These are phyloP conservation scores for Solanum chmielewskii DNA, from an alignment of 257 asterid species.

Conservation along the genomic window DNA sequence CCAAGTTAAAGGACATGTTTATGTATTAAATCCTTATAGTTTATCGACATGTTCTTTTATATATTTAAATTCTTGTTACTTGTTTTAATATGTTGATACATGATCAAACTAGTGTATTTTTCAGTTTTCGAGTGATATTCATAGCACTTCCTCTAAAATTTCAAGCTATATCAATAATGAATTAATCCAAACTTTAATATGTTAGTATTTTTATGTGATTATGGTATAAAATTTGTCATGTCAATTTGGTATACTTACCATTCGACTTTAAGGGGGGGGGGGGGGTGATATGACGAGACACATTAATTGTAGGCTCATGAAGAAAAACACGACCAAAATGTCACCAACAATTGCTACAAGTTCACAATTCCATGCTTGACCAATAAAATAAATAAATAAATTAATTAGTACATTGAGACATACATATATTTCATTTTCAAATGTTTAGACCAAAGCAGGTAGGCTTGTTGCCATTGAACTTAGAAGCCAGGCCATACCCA, in stretches of 20 bases:
- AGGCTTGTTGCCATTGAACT: background rate
- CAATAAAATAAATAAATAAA: background rate
- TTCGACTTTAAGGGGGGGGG: background rate
- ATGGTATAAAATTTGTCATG: background rate
- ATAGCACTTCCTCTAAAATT: background rate
- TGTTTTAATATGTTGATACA: background rate
- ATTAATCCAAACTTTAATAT: background rate
- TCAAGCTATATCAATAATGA: background rate
- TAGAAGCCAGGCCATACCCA: background rate
- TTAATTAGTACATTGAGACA: background rate
- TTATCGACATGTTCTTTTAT: background rate
- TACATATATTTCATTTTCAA: background rate
- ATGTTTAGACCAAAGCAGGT: background rate
- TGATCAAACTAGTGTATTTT: background rate
- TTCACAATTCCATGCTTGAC: background rate
- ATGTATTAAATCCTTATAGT: background rate
- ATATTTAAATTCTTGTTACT: background rate
- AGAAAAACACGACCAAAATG: background rate
- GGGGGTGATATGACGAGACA: background rate
- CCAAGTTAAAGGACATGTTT: too few species aligned
- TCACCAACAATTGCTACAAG: background rate
- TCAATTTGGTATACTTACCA: slow-evolving; percentile 4
- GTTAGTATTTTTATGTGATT: background rate
- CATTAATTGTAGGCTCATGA: background rate
- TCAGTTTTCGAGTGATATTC: background rate